Base-by-base conservation (phyloP, 2,329 filamentous ascomycete genomes). In the Cladosporium colombiae region DNA sequence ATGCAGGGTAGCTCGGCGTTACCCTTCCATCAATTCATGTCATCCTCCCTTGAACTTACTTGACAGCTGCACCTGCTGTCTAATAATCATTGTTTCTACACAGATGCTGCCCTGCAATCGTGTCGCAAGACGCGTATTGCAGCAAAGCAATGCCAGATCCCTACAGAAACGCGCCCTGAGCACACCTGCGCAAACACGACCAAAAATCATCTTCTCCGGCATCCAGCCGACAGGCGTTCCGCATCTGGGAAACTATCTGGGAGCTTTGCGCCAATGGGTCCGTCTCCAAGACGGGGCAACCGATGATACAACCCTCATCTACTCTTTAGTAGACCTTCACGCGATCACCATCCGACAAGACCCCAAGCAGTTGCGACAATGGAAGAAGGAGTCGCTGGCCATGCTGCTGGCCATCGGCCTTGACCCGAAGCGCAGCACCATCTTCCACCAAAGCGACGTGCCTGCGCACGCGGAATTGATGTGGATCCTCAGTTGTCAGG, bases 181-280 rank as follows among this genome's bases (percentile, higher is more conserved):
- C 65, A 62, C 57, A 13, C 27, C 66, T 27, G 11, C 62, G 4
- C 23, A 53, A 21, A n/a, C 23, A 23, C 56, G 33, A 18, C 37
- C 56, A 29, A 75, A 83, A 64, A 83, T 90, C 66, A 87, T 98
- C 73, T 97, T 99, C 82, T 98, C 95, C 3, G 95, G 93, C 62
- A 99, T 99, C 72, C 95, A 99, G 78, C 95, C 95, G 21, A 99
- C 95, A 0, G 95, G 94, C 40, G 85, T 96, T 27, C 95, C 95
- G 16, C 95, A 99, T 77, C 81, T 99, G 33, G 95, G 95, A 64
- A 99, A 99, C 80, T 99, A 97, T 78, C 85, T 96, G 13, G 95
- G 95, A 29, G 95, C 95, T 18, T 81, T 99, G 64, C 86, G 88
- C 60, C 88, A 92, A 83, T 99, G 95, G 95, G 90, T 91, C 56